A percentile compares a stretch with the other conserved stretches of the same genome.
Conservation (phyloP, 2,329 filamentous ascomycete genomes). For the Beauveria rudraprayagi region DNA sequence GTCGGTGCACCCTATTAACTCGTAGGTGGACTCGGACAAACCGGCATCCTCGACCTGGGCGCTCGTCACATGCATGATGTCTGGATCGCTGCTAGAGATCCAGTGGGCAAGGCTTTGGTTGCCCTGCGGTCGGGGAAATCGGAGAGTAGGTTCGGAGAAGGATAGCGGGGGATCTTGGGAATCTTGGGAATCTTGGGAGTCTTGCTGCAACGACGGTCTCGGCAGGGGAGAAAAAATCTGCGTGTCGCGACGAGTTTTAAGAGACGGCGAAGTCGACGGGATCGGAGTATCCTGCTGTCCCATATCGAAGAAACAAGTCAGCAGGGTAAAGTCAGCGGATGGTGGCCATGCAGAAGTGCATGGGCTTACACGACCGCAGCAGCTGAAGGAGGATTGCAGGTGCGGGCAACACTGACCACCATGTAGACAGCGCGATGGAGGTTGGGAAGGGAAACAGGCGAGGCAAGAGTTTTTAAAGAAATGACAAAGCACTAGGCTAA, state of each 20-base stretch:
- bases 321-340: neutral
- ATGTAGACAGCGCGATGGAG: conserved; percentile 13
- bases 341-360: neutral
- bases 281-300: conserved; percentile 34
- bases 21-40: conserved; percentile 48
- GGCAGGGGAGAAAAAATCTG: conserved; percentile 18
- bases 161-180: conserved; percentile 19
- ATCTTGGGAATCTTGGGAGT: conserved; percentile 13
- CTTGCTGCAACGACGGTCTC: conserved; percentile 17
- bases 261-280: conserved; percentile 20
- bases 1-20: conserved; percentile 46
- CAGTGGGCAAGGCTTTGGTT: conserved; percentile 50
- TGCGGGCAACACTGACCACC: conserved; percentile 15
- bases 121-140: conserved; percentile 49
- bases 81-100: conserved; percentile 49
- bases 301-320: conserved; percentile 38
- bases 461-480: neutral
- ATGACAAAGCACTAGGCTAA: neutral
- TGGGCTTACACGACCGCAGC: neutral
- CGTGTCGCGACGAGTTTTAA: conserved; percentile 20
- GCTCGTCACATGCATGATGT: conserved; percentile 43
- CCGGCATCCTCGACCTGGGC: conserved; percentile 40
- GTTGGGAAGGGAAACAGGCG: neutral
- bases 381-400: neutral
- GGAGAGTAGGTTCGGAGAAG: conserved; percentile 41